phyloP scores from a whole-genome alignment of 176 grass and related monocot genomes.

The Rhynchospora pubera region DNA sequence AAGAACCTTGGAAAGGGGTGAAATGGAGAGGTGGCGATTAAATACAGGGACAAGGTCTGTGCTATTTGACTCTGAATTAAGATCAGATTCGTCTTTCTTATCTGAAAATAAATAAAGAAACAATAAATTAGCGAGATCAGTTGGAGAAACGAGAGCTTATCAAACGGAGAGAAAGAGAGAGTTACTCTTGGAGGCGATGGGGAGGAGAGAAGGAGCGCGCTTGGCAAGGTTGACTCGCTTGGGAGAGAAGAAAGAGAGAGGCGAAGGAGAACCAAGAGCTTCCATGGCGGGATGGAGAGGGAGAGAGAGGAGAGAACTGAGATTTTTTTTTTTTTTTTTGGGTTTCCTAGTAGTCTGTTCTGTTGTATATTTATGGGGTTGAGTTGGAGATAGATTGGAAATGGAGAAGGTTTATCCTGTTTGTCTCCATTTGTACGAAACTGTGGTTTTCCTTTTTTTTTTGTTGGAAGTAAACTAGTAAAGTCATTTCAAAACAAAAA shows the following conservation, averaged over 20 bases:
- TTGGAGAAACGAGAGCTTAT: not conserved
- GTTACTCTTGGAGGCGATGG: constrained; percentile 58
- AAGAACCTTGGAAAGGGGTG: constrained; percentile 69
- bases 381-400: not conserved
- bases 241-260: constrained; percentile 26
- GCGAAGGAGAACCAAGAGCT: constrained; percentile 40
- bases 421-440: not conserved
- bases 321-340: constrained; percentile 22
- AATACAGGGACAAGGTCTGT: constrained; percentile 18
- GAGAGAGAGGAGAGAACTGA: not conserved
- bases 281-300: constrained; percentile 40
- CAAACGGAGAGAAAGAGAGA: not conserved
- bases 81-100: constrained; percentile 24
- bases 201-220: constrained; percentile 32
- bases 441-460: not conserved
- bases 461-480: not conserved
- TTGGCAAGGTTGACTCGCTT: constrained; percentile 19
- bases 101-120: constrained; percentile 22
- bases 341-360: not conserved
- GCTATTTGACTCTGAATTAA: not conserved
- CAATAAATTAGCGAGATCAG: not conserved
- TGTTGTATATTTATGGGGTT: not conserved
- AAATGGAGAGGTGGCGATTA: constrained; percentile 42
- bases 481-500: not conserved
- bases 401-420: not conserved